phyloP scores from a whole-genome alignment of 2,329 filamentous ascomycete species.

The Ophidiomyces ophidiicola region DNA sequence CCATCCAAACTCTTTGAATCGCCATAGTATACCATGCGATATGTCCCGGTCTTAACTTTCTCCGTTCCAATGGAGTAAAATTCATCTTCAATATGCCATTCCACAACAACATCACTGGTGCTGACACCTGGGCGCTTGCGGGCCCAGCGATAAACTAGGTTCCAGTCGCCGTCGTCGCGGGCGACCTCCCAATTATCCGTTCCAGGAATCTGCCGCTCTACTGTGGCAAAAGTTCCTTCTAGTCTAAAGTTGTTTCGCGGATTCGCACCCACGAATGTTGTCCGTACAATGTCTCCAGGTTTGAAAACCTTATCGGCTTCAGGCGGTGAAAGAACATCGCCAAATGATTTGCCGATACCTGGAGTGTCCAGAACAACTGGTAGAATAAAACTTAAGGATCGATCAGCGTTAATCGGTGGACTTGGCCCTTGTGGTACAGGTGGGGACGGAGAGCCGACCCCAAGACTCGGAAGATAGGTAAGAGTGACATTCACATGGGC shows the following conservation, averaged over 20 bases:
- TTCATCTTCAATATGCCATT: constrained; percentile 62
- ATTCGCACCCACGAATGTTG: constrained; percentile 72
- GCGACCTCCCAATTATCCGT: constrained; percentile 51
- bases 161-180: constrained; percentile 69
- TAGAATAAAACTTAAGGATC: constrained; percentile 67
- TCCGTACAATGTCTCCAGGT: constrained; percentile 50
- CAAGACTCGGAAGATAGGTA: constrained; percentile 56
- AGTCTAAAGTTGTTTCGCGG: constrained; percentile 76
- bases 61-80: constrained; percentile 32
- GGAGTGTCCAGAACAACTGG: constrained; percentile 63
- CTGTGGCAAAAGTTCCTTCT: constrained; percentile 62
- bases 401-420: constrained; percentile 66
- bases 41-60: constrained; percentile 46
- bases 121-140: constrained; percentile 57
- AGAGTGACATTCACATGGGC: constrained; percentile 81
- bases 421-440: constrained; percentile 42
- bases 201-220: constrained; percentile 49
- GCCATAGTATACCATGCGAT: constrained; percentile 72
- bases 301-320: constrained; percentile 45
- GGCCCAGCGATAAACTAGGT: constrained; percentile 67
- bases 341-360: constrained; percentile 56
- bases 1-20: constrained; percentile 60
- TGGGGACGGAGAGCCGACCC: constrained; percentile 36
- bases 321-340: constrained; percentile 47
- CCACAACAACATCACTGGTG: constrained; percentile 63